Conservation (phyloP, 345 rosid species). For the Linum trigynum region DNA sequence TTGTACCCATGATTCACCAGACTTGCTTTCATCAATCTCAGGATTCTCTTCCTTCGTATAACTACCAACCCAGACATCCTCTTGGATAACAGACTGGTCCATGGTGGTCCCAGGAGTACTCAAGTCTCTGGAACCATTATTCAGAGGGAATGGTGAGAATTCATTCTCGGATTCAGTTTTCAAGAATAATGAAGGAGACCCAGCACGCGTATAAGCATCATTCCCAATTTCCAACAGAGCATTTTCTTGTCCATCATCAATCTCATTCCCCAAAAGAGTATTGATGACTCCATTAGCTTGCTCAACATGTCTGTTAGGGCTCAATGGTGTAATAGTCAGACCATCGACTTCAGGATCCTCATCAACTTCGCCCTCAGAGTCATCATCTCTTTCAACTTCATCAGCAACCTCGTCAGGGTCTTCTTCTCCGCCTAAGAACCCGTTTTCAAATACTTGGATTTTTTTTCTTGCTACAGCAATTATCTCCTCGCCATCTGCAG, state of each 20-base stretch:
- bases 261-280: conserved; percentile 36
- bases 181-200: conserved; percentile 19
- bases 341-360: conserved; percentile 98
- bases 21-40: conserved; percentile 71
- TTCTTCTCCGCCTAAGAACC: conserved; percentile 70
- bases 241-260: conserved; percentile 19
- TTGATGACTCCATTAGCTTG: conserved; percentile 28
- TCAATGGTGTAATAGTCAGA: conserved; percentile 38
- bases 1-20: conserved; percentile 82
- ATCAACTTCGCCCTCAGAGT: conserved; percentile 76
- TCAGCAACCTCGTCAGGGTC: conserved; percentile 78
- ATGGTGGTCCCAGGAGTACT: conserved; percentile 23
- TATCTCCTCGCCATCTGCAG: conserved; percentile 82
- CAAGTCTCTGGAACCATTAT: conserved; percentile 26
- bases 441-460: conserved; percentile 86
- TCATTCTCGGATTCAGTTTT: conserved; percentile 36
- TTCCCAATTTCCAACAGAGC: conserved; percentile 37
- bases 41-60: conserved; percentile 35
- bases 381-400: conserved; percentile 83
- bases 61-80: conserved; percentile 23
- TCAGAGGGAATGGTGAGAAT: conserved; percentile 31
- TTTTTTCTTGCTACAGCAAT: conserved; percentile 87
- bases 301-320: conserved; percentile 35
- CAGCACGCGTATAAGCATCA: conserved; percentile 23
- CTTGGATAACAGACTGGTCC: conserved; percentile 29